These are phyloP conservation scores for Thelonectria discophora DNA, from an alignment of 2,329 filamentous ascomycete species.

Conservation along the genomic window DNA sequence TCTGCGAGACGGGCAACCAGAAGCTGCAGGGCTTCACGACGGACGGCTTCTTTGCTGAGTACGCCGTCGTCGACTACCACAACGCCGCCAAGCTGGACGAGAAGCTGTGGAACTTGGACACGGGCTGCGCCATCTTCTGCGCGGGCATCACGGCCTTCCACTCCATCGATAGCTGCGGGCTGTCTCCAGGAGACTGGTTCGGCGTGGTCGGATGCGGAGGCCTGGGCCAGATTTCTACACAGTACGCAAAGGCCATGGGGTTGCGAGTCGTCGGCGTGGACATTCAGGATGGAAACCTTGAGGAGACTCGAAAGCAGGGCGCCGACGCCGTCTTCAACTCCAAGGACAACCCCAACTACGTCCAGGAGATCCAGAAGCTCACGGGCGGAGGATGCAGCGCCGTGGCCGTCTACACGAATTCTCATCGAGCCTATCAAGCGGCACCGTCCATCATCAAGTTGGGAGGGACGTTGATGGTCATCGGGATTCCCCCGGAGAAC, in stretches of 20 bases:
- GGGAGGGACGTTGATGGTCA: constrained; percentile 53
- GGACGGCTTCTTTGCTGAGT: constrained; percentile 59
- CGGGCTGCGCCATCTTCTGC: constrained; percentile 56
- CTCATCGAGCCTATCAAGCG: constrained; percentile 31
- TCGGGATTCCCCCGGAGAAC: constrained; percentile 51
- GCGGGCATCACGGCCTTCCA: constrained; percentile 59
- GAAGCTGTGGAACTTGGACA: constrained; percentile 33
- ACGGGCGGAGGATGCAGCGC: constrained; percentile 53
- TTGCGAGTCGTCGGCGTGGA: constrained; percentile 54
- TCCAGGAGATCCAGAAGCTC: constrained; percentile 51
- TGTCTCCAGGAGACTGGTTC: constrained; percentile 50
- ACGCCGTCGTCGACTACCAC: constrained; percentile 55
- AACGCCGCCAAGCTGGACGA: constrained; percentile 54
- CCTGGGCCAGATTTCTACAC: constrained; percentile 56
- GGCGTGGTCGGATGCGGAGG: constrained; percentile 56
- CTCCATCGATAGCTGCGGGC: constrained; percentile 49
- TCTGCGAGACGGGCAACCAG: constrained; percentile 49
- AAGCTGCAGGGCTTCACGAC: constrained; percentile 53
- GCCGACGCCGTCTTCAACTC: constrained; percentile 55
- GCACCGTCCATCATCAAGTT: constrained; percentile 49
- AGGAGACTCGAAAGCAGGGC: constrained; percentile 50
- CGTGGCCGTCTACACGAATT: constrained; percentile 52
- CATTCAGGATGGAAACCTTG: constrained; percentile 53
- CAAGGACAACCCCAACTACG: constrained; percentile 48
- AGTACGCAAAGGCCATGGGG: constrained; percentile 57